Evolutionary conservation across 139 green algal species (phyloP).

Genomic region (Haematococcus lacustris): DNA sequence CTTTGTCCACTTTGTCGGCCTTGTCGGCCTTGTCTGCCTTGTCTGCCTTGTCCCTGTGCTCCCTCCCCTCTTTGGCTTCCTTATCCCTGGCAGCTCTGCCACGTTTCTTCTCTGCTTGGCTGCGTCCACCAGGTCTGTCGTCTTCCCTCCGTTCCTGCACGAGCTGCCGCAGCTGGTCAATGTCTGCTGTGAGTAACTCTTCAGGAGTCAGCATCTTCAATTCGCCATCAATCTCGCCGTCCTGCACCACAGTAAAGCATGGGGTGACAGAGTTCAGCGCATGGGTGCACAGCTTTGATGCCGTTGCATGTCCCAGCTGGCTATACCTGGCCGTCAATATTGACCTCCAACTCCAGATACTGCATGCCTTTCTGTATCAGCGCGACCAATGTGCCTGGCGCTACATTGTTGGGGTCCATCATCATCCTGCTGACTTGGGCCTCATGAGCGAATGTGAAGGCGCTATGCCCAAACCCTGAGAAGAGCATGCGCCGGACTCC

Average conservation of each 20-base stretch:
- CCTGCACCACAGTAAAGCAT: no score
- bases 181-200: slow-evolving; percentile 84
- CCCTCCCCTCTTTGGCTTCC: not conserved
- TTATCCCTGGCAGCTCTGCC: not conserved
- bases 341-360: slow-evolving; percentile 95
- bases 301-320: not conserved
- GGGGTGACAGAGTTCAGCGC: no score
- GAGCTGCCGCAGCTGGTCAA: slow-evolving; percentile 70
- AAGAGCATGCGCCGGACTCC: slow-evolving; percentile 1
- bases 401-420: slow-evolving; percentile 78
- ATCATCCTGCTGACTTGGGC: slow-evolving; percentile 47
- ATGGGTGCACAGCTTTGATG: not conserved
- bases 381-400: slow-evolving; percentile 82
- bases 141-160: slow-evolving; percentile 52
- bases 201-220: slow-evolving; percentile 74
- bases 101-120: slow-evolving; percentile 2
- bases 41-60: no score
- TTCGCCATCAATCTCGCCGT: slow-evolving; percentile 73
- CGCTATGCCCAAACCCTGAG: slow-evolving; percentile 88
- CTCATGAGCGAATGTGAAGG: slow-evolving; percentile 92
- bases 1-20: not conserved
- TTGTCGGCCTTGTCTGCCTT: no score
- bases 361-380: slow-evolving; percentile 96
- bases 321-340: slow-evolving; percentile 56
- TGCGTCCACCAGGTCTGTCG: slow-evolving; percentile 14